Percentiles rank a stretch among this genome's conserved stretches.
These are phyloP conservation scores for Exserohilum rostratum DNA, from an alignment of 2,329 filamentous ascomycete species.

Conservation along the genomic window DNA sequence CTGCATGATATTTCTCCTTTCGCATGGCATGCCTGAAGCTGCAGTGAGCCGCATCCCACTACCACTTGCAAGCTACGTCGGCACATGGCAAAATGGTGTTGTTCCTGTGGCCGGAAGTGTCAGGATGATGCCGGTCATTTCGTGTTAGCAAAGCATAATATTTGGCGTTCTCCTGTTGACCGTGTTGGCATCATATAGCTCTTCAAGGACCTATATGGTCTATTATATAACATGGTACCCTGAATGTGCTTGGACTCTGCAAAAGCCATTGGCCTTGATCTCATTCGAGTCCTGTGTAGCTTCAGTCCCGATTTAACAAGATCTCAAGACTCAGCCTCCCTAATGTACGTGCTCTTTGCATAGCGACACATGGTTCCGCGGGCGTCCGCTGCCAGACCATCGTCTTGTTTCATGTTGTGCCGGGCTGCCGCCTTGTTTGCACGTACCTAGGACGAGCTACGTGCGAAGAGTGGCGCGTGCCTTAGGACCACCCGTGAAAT, in stretches of 20 bases:
- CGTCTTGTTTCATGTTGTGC: constrained; percentile 52
- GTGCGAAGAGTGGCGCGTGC: constrained; percentile 39
- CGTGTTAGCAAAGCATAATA: too few species aligned
- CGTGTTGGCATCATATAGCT: too few species aligned
- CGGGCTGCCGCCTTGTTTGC: constrained; percentile 51
- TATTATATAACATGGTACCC: background rate
- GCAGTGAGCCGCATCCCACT: too few species aligned
- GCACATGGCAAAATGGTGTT: too few species aligned
- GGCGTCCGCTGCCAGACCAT: constrained; percentile 45
- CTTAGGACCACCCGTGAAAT: constrained; percentile 50
- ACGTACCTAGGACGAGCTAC: constrained; percentile 34
- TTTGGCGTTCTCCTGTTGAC: too few species aligned
- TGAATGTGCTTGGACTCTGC: constrained; percentile 14
- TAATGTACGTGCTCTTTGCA: constrained; percentile 36
- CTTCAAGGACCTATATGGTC: background rate
- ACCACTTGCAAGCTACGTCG: too few species aligned
- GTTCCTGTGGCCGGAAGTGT: too few species aligned
- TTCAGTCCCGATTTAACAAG: constrained; percentile 20
- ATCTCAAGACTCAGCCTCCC: constrained; percentile 25
- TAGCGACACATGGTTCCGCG: constrained; percentile 49
- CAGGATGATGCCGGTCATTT: too few species aligned
- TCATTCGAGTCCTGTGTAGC: constrained; percentile 23
- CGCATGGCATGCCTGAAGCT: too few species aligned
- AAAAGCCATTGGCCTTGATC: constrained; percentile 16
- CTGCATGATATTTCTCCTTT: too few species aligned